These are phyloP conservation scores for Penicillium antarcticum DNA, from an alignment of 495 filamentous ascomycete genomes.

Conservation along the genomic window DNA sequence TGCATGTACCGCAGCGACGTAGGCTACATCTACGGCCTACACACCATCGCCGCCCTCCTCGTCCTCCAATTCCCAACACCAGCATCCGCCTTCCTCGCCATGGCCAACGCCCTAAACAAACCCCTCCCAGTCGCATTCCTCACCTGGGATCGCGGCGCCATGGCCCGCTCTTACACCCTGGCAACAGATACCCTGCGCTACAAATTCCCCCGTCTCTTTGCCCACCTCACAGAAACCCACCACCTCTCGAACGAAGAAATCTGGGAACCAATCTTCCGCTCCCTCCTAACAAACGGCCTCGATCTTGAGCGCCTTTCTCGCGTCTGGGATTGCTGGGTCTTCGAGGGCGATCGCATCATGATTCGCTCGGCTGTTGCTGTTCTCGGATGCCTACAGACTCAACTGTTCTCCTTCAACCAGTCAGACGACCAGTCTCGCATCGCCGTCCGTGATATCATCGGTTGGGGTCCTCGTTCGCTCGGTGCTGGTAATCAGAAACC, in stretches of 20 bases:
- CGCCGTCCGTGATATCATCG: conserved; percentile 42
- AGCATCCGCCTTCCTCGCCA: conserved; percentile 69
- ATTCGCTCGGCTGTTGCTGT: conserved; percentile 76
- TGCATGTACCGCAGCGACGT: conserved; percentile 93
- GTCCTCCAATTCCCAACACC: conserved; percentile 76
- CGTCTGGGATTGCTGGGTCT: conserved; percentile 92
- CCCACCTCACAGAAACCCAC: conserved; percentile 58
- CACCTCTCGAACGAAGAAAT: conserved; percentile 44
- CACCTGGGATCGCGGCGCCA: conserved; percentile 69
- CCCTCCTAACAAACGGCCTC: conserved; percentile 54
- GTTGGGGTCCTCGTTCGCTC: conserved; percentile 46
- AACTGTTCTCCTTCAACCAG: conserved; percentile 54
- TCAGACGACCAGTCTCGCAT: conserved; percentile 39
- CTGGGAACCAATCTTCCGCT: conserved; percentile 57
- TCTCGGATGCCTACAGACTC: conserved; percentile 58
- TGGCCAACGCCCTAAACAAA: conserved; percentile 88
- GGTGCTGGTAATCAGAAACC: conserved; percentile 30
- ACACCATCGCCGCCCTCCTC: conserved; percentile 83
- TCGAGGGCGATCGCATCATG: conserved; percentile 83
- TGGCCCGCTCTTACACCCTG: conserved; percentile 66
- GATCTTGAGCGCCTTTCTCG: conserved; percentile 73
- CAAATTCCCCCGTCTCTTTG: conserved; percentile 68
- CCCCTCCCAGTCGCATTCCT: conserved; percentile 85
- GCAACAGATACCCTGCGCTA: conserved; percentile 66
- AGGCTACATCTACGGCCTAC: conserved; percentile 83